Conservation (phyloP, 1,139 yeast genomes). For the Citeromyces siamensis region DNA sequence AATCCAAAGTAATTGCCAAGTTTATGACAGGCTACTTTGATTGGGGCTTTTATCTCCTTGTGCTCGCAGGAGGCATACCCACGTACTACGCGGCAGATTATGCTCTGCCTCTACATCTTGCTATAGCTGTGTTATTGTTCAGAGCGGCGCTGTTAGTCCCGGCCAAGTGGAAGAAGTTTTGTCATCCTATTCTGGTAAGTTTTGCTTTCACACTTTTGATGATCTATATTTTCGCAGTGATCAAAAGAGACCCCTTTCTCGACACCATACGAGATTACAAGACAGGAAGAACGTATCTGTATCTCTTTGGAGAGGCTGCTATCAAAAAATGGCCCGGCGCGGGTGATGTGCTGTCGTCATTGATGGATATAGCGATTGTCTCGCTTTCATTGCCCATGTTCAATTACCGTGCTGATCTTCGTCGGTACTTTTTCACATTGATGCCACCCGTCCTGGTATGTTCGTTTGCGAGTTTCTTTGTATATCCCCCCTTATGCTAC, state of each 20-base stretch:
- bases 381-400: slow-evolving; percentile 70
- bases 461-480: slow-evolving; percentile 46
- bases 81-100: slow-evolving; percentile 38
- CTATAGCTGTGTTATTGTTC: slow-evolving; percentile 44
- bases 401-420: slow-evolving; percentile 54
- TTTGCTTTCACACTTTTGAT: slow-evolving; percentile 50
- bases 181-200: slow-evolving; percentile 64
- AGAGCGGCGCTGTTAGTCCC: slow-evolving; percentile 39
- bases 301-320: slow-evolving; percentile 32
- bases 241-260: slow-evolving; percentile 31
- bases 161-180: slow-evolving; percentile 27
- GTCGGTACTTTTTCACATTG: slow-evolving; percentile 42
- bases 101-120: slow-evolving; percentile 50
- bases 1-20: slow-evolving; percentile 19
- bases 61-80: slow-evolving; percentile 44
- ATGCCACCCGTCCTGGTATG: slow-evolving; percentile 49
- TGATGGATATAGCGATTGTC: slow-evolving; percentile 70
- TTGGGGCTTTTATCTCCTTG: slow-evolving; percentile 32
- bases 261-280: slow-evolving; percentile 42
- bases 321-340: slow-evolving; percentile 55
- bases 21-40: slow-evolving; percentile 29
- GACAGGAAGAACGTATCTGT: slow-evolving; percentile 56
- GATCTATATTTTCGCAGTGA: slow-evolving; percentile 48
- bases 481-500: slow-evolving; percentile 58
- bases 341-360: slow-evolving; percentile 58